phyloP scores from a whole-genome alignment of 148 eudicot genomes.

The Cornus kousa region DNA sequence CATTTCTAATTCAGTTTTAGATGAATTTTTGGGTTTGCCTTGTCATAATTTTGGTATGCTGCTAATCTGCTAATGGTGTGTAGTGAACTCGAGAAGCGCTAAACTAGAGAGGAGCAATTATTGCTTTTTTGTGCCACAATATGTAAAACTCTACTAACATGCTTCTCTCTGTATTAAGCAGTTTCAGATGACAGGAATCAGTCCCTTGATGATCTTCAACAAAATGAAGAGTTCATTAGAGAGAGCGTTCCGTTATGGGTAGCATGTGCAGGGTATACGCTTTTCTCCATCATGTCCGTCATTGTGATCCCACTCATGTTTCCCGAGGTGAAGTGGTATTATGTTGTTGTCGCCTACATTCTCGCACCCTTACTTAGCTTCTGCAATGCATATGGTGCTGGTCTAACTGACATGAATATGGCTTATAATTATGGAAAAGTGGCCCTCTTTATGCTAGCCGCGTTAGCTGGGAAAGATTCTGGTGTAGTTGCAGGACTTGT shows the following conservation, averaged over 20 bases:
- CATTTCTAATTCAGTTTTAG: no score
- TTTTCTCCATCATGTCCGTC: slow-evolving; percentile 52
- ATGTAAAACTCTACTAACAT: no score
- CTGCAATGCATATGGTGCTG: slow-evolving; percentile 82
- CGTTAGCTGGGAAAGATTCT: slow-evolving; percentile 45
- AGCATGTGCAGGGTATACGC: slow-evolving; percentile 50
- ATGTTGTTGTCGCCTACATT: slow-evolving; percentile 52
- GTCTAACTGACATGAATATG: slow-evolving; percentile 84
- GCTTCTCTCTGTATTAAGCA: no score
- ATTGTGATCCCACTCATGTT: slow-evolving; percentile 58
- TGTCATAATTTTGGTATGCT: no score
- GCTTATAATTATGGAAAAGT: slow-evolving; percentile 77
- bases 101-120: no score
- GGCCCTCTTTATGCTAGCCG: slow-evolving; percentile 66
- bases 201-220: no score
- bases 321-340: slow-evolving; percentile 66
- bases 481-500: slow-evolving; percentile 77
- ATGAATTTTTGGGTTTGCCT: no score
- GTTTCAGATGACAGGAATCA: no score
- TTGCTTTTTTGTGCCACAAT: no score
- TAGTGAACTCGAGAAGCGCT: no score
- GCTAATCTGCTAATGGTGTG: no score
- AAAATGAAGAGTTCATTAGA: slow-evolving; percentile 2
- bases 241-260: slow-evolving; percentile 68
- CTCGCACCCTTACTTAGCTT: slow-evolving; percentile 65